Evolutionary conservation across 2,329 filamentous ascomycete genomes (phyloP).

Genomic region (Colletotrichum orchidophilum): DNA sequence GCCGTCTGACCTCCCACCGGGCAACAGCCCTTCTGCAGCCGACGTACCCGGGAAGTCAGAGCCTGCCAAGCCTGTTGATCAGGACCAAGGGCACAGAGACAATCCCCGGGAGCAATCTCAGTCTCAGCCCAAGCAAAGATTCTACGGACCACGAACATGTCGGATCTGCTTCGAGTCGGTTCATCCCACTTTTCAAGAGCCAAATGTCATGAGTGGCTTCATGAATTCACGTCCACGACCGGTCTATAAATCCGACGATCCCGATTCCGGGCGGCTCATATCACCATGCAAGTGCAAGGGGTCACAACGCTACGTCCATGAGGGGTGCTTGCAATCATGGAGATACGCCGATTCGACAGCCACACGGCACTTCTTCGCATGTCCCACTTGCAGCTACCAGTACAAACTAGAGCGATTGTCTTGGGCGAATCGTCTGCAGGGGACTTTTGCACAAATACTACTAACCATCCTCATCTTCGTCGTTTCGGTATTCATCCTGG

Average conservation of each 20-base stretch:
- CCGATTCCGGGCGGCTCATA: constrained; percentile 79
- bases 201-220: constrained; percentile 34
- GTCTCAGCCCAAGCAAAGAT: constrained; percentile 41
- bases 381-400: constrained; percentile 85
- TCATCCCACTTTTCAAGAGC: constrained; percentile 54
- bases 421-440: constrained; percentile 77
- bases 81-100: not conserved
- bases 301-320: constrained; percentile 92
- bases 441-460: constrained; percentile 70
- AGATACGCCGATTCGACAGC: constrained; percentile 74
- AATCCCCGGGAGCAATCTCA: constrained; percentile 2
- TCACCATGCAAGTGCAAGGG: constrained; percentile 95
- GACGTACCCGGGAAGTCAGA: constrained; percentile 1
- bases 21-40: not conserved
- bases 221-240: constrained; percentile 42
- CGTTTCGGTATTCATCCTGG: constrained; percentile 79
- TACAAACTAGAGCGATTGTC: constrained; percentile 82
- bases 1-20: constrained; percentile 18
- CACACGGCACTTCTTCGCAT: constrained; percentile 82
- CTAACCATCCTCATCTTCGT: constrained; percentile 80
- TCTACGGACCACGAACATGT: constrained; percentile 80
- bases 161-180: constrained; percentile 86
- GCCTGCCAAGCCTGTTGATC: not conserved
- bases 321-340: constrained; percentile 87
- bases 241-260: constrained; percentile 77